A percentile compares a stretch with the other conserved stretches of the same genome.
phyloP scores from a whole-genome alignment of 2,329 filamentous ascomycete genomes.

The Ceratocystis ficicola region DNA sequence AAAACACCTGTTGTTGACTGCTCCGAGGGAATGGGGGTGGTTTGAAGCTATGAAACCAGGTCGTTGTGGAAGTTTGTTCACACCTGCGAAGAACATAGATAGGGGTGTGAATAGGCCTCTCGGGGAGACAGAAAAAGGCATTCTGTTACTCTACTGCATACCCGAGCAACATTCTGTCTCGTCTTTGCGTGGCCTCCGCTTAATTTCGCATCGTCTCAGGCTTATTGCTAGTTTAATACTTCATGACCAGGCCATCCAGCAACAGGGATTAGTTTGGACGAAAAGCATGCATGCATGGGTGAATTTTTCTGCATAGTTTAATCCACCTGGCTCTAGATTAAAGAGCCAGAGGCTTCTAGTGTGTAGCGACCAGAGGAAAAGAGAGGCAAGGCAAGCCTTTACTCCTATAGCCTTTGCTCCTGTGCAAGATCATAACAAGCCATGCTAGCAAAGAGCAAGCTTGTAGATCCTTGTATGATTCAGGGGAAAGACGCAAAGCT shows the following conservation, averaged over 20 bases:
- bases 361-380: too few species aligned
- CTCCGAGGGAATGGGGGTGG: neutral
- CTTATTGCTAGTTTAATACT: neutral
- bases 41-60: neutral
- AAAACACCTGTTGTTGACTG: neutral
- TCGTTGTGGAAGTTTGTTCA: neutral
- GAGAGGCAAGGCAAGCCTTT: too few species aligned
- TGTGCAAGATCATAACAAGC: too few species aligned
- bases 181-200: neutral
- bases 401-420: too few species aligned
- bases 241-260: neutral
- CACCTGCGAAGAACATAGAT: neutral
- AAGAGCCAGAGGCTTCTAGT: too few species aligned
- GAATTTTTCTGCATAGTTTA: too few species aligned
- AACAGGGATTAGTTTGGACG: neutral
- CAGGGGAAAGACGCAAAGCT: too few species aligned
- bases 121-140: neutral
- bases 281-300: neutral
- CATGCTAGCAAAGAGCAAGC: too few species aligned
- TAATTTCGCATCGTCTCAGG: slow-evolving; percentile 13
- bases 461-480: too few species aligned
- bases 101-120: neutral
- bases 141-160: neutral
- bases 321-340: too few species aligned
- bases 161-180: neutral